Evolutionary conservation across 805 yeast genomes (phyloP), one percentile per base, ranked within the genome.

Genomic region (Yarrowia sp.): DNA sequence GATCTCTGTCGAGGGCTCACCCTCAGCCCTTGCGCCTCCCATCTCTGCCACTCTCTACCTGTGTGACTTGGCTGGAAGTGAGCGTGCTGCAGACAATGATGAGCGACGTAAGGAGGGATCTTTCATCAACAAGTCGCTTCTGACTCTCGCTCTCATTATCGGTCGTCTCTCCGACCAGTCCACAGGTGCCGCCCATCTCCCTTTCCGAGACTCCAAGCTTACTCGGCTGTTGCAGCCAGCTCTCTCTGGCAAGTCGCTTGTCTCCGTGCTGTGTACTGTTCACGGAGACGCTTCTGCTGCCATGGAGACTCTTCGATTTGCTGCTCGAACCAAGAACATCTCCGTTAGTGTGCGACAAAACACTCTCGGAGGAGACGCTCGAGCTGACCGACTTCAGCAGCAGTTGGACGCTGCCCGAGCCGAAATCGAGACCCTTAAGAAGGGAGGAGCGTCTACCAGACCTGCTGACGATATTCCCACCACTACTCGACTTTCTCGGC

Each of bases 51-150:
- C 91, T 0, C 82, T 93, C 33, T 90, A 93, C 35, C 80, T 93
- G 65, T 93, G 98, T 78, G 99, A 93, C 76, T 81, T 93, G 71
- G 99, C 99, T 0, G 99, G 99, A 30, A 89, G 96, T n/a, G 99
- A 93, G 76, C 82, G 89, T 62, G 96, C 96, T 0, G 84, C 87
- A 2, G 77, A 84, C 11, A 86, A 87, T 70, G 75, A 79, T 0
- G 97, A 90, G 72, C 82, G 98, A 70, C 79, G 98, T 64, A 90
- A 92, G 74, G 99, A 93, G 77, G 99, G 98, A 22, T 84, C 97
- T 0, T 95, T 81, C 72, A 93, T 93, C 73, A 93, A 93, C 78
- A 92, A 92, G 73, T 92, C 98, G 0, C 80, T 93, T 44, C 79
- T 93, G 62, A 96, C 98, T 0, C 81, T 93, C 59, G 92, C 97